phyloP scores from a whole-genome alignment of 305 asterid species.

The Ajuga reptans region DNA sequence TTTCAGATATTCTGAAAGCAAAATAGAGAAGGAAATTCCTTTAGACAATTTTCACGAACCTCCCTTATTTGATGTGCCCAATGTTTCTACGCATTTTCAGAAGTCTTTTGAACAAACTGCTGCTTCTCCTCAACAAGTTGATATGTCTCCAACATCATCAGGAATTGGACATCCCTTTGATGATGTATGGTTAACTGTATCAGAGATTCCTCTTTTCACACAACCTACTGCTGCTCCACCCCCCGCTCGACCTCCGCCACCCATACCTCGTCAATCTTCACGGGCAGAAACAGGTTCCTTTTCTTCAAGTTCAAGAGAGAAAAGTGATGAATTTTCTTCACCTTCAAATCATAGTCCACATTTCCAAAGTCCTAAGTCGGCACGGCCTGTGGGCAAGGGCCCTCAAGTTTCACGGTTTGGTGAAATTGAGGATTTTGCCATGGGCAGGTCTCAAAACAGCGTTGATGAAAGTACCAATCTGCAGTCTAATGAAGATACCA shows the following conservation, averaged over 20 bases:
- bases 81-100: conserved; percentile 46
- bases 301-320: conserved; percentile 51
- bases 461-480: conserved; percentile 42
- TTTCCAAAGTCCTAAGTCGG: conserved; percentile 44
- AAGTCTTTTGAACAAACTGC: conserved; percentile 45
- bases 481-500: conserved; percentile 49
- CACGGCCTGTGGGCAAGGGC: conserved; percentile 33
- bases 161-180: conserved; percentile 48
- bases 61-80: conserved; percentile 61
- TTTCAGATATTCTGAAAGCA: conserved; percentile 47
- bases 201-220: conserved; percentile 86
- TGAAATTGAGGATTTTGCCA: conserved; percentile 83
- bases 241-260: conserved; percentile 96
- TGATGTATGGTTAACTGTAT: conserved; percentile 78
- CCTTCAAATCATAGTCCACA: conserved; percentile 38
- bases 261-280: conserved; percentile 57
- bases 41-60: conserved; percentile 47
- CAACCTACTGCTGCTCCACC: conserved; percentile 90
- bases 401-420: conserved; percentile 68
- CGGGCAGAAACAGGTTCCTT: conserved; percentile 42
- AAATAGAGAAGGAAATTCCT: conserved; percentile 40
- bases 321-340: conserved; percentile 48
- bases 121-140: conserved; percentile 50
- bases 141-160: conserved; percentile 47
- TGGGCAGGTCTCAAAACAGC: conserved; percentile 47